phyloP scores from a whole-genome alignment of 2,329 filamentous ascomycete species.

The Penicillium sp. region DNA sequence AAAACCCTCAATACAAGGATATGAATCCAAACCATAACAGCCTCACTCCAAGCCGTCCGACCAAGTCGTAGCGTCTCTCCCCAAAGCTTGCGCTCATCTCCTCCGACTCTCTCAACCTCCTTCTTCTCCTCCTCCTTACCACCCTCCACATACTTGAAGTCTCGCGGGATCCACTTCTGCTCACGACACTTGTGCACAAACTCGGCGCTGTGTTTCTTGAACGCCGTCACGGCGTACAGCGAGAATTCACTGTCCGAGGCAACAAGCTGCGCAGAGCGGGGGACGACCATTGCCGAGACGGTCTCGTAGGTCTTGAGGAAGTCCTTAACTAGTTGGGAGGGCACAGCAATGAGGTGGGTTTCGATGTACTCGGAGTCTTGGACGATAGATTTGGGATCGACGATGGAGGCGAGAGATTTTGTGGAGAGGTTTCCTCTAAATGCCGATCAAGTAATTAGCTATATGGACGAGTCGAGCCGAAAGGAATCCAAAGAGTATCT shows the following conservation, averaged over 20 bases:
- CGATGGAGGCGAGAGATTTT: constrained; percentile 86
- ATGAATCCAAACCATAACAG: constrained; percentile 94
- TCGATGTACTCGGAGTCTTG: constrained; percentile 95
- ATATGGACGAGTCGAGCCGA: not conserved
- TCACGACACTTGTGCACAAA: constrained; percentile 92
- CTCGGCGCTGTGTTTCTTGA: constrained; percentile 86
- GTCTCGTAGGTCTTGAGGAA: constrained; percentile 90
- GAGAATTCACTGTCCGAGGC: constrained; percentile 87
- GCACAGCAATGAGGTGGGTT: constrained; percentile 90
- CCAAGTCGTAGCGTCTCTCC: constrained; percentile 85
- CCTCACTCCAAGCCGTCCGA: constrained; percentile 91
- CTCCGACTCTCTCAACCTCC: constrained; percentile 77
- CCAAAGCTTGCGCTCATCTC: constrained; percentile 88
- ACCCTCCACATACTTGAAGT: constrained; percentile 90
- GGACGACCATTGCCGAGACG: constrained; percentile 86
- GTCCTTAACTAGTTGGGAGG: constrained; percentile 76
- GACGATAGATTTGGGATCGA: constrained; percentile 76
- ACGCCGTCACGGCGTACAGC: constrained; percentile 83
- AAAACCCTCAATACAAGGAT: constrained; percentile 89
- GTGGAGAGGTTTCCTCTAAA: constrained; percentile 85
- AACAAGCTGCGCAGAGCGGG: constrained; percentile 77
- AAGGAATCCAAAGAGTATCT: not conserved
- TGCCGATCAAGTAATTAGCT: not conserved
- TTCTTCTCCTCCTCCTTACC: constrained; percentile 85
- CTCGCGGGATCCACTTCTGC: constrained; percentile 89